Percentiles rank a stretch among this genome's conserved stretches.
Conservation (phyloP, 1,284 basidiomycete genomes). For the Caloboletus inedulis region DNA sequence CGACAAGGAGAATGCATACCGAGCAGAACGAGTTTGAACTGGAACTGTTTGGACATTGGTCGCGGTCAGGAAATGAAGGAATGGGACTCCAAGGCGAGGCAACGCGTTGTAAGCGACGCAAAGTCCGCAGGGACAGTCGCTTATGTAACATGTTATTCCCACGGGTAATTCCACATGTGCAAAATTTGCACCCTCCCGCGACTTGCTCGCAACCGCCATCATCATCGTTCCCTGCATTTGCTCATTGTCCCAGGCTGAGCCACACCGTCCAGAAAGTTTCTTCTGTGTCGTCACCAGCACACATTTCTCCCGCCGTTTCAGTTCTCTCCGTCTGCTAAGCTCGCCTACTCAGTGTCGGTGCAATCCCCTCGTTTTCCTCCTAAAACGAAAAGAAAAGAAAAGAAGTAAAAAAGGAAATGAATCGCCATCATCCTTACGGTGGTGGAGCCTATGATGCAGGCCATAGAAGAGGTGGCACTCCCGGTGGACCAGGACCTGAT, state of each 20-base stretch:
- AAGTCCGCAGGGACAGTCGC: conserved; percentile 5
- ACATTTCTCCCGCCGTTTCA: conserved; percentile 23
- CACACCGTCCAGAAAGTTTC: conserved; percentile 22
- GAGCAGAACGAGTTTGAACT: conserved; percentile 90
- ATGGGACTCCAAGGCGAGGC: conserved; percentile 1
- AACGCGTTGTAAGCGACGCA: conserved; percentile 6
- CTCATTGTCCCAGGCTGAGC: conserved; percentile 25
- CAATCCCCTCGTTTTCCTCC: conserved; percentile 32
- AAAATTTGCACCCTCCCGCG: conserved; percentile 25
- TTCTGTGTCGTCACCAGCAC: conserved; percentile 20
- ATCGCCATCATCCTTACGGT: conserved; percentile 83
- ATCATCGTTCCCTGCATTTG: conserved; percentile 26
- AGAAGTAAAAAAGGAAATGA: conserved; percentile 47
- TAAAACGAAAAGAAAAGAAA: conserved; percentile 29
- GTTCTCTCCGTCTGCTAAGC: conserved; percentile 28
- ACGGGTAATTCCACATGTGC: conserved; percentile 19
- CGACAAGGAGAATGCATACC: conserved; percentile 46
- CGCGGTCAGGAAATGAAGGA: conserved; percentile 20
- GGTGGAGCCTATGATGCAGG: conserved; percentile 61
- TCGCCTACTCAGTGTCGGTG: conserved; percentile 28
- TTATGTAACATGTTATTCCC: conserved; percentile 30
- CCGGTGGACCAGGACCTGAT: conserved; percentile 65
- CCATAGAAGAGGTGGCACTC: conserved; percentile 60
- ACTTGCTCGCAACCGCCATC: conserved; percentile 28
- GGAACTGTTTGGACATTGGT: conserved; percentile 77